A percentile compares a stretch with the other conserved stretches of the same genome.
phyloP scores from a whole-genome alignment of 306 rosid genomes.

The Ochetophila trinervis region DNA sequence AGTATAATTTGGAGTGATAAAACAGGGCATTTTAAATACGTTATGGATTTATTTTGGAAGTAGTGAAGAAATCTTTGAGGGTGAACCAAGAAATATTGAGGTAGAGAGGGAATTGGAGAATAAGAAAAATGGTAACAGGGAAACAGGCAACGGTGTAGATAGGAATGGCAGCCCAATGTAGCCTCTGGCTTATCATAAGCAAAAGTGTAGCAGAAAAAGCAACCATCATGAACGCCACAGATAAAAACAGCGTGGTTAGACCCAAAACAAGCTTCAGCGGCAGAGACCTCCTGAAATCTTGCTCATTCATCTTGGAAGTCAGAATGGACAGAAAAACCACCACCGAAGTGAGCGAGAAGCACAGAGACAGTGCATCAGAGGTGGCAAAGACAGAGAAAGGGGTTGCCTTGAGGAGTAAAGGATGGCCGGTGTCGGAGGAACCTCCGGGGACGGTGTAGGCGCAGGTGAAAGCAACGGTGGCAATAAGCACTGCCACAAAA shows the following conservation, averaged over 20 bases:
- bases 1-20: neutral
- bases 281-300: conserved; percentile 14
- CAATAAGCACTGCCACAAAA: conserved; percentile 23
- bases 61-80: neutral
- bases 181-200: conserved; percentile 11
- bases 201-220: conserved; percentile 20
- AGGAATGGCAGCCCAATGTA: conserved; percentile 20
- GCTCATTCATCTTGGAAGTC: conserved; percentile 16
- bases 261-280: conserved; percentile 21
- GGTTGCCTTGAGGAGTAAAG: conserved; percentile 7
- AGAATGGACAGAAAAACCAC: conserved; percentile 26
- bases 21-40: neutral
- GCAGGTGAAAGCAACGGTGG: conserved; percentile 23
- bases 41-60: no score
- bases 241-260: conserved; percentile 13
- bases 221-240: conserved; percentile 20
- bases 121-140: conserved; percentile 16
- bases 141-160: conserved; percentile 7
- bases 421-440: conserved; percentile 8
- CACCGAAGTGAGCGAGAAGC: conserved; percentile 21
- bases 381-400: conserved; percentile 10
- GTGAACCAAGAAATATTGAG: conserved; percentile 23
- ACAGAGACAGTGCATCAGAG: conserved; percentile 11
- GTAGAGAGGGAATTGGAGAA: conserved; percentile 20
- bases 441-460: conserved; percentile 25